Conservation (phyloP, 2,329 filamentous ascomycete species). For the Seiridium unicorne region DNA sequence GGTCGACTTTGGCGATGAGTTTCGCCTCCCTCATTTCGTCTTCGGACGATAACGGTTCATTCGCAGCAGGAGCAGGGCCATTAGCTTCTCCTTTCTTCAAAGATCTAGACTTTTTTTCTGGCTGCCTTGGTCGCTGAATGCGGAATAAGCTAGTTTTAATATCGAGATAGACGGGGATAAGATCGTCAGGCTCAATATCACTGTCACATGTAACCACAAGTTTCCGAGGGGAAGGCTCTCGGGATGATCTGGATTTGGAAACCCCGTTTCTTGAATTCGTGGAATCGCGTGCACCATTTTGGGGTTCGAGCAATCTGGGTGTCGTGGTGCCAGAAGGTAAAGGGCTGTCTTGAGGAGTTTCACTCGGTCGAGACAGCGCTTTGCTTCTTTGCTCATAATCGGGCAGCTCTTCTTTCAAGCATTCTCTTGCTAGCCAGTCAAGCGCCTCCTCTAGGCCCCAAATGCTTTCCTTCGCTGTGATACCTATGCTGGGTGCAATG, state of each 20-base stretch:
- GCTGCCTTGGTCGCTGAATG: constrained; percentile 53
- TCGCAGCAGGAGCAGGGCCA: background rate
- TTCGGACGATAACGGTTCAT: constrained; percentile 16
- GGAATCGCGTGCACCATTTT: constrained; percentile 16
- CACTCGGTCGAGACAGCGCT: constrained; percentile 16
- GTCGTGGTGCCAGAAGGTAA: constrained; percentile 48
- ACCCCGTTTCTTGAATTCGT: constrained; percentile 33
- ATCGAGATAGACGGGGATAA: constrained; percentile 74
- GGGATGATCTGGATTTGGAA: constrained; percentile 25
- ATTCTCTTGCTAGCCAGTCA: constrained; percentile 86
- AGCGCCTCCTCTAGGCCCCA: constrained; percentile 88
- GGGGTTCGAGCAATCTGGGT: constrained; percentile 38
- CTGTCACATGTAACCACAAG: constrained; percentile 55
- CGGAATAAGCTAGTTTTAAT: constrained; percentile 69
- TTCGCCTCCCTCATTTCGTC: constrained; percentile 56
- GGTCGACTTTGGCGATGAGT: constrained; percentile 70
- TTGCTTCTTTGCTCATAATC: constrained; percentile 60
- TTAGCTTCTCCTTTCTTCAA: constrained; percentile 15
- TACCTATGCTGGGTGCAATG: constrained; percentile 61
- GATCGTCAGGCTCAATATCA: constrained; percentile 72
- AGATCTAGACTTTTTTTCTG: constrained; percentile 40
- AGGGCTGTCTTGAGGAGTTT: constrained; percentile 50
- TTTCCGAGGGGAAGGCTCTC: constrained; percentile 37
- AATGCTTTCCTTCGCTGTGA: constrained; percentile 60
- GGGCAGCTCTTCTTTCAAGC: constrained; percentile 65